phyloP scores from a whole-genome alignment of 2,329 filamentous ascomycete genomes.

The Paecilomyces dactylethromorphus region DNA sequence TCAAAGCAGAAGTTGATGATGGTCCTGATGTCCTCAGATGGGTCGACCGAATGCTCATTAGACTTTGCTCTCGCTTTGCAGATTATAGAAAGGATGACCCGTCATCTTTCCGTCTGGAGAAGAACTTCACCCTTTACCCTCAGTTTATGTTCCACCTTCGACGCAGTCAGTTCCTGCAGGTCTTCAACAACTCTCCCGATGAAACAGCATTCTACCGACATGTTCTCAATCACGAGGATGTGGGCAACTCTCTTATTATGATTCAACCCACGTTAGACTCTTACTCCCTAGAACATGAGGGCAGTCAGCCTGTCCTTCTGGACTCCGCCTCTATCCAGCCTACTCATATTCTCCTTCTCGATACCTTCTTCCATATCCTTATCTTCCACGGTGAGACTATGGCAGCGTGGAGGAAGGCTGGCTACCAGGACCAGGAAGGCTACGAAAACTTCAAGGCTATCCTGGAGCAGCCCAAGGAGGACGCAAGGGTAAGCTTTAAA shows the following conservation, averaged over 20 bases:
- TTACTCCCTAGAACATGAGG: conserved; percentile 94
- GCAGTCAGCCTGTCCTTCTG: conserved; percentile 83
- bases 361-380: conserved; percentile 98
- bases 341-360: conserved; percentile 85
- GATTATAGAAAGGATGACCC: conserved; percentile 98
- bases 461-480: conserved; percentile 90
- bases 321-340: conserved; percentile 96
- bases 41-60: conserved; percentile 98
- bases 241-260: conserved; percentile 95
- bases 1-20: conserved; percentile 97
- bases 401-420: conserved; percentile 95
- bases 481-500: conserved; percentile 67
- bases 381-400: conserved; percentile 99
- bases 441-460: conserved; percentile 92
- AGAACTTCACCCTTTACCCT: conserved; percentile 98
- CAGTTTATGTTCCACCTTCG: conserved; percentile 99
- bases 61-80: conserved; percentile 90
- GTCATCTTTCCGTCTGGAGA: conserved; percentile 91
- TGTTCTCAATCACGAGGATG: conserved; percentile 94
- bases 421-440: conserved; percentile 95
- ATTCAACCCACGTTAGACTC: conserved; percentile 97
- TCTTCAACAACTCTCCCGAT: conserved; percentile 99
- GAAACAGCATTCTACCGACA: conserved; percentile 99
- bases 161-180: conserved; percentile 93
- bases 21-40: conserved; percentile 96